Evolutionary conservation across 2,329 filamentous ascomycete genomes (phyloP).

Genomic region (Hortaea werneckii): DNA sequence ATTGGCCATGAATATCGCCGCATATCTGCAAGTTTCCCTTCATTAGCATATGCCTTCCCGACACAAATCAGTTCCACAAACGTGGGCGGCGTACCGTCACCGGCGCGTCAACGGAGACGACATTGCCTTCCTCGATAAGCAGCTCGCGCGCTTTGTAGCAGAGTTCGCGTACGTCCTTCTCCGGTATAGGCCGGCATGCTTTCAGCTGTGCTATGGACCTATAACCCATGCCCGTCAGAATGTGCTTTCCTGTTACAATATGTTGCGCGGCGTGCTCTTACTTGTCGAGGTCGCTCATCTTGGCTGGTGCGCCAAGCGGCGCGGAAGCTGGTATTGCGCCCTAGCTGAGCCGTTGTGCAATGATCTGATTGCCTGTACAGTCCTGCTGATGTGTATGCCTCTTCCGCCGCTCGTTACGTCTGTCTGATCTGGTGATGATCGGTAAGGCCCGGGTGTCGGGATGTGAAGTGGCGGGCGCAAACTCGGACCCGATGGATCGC

Average conservation of each 20-base stretch:
- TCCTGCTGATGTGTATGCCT: background rate
- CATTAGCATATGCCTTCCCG: constrained; percentile 6
- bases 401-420: background rate
- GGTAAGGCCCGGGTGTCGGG: background rate
- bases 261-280: constrained; percentile 33
- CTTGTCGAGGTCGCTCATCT: constrained; percentile 92
- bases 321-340: background rate
- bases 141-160: constrained; percentile 96
- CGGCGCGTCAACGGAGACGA: constrained; percentile 87
- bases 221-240: constrained; percentile 5
- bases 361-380: background rate
- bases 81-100: constrained; percentile 56
- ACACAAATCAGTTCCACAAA: background rate
- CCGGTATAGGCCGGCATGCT: constrained; percentile 90
- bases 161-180: constrained; percentile 87
- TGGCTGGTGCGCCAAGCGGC: constrained; percentile 9
- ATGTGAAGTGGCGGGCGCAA: background rate
- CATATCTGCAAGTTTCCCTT: constrained; percentile 54
- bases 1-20: constrained; percentile 93
- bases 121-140: constrained; percentile 93
- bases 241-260: constrained; percentile 5
- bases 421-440: background rate
- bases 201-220: constrained; percentile 93
- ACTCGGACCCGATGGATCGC: too few relatives aligned
- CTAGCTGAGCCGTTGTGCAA: background rate